phyloP scores from a whole-genome alignment of 805 yeast genomes.

The Tetrapisispora taiwanensis region DNA sequence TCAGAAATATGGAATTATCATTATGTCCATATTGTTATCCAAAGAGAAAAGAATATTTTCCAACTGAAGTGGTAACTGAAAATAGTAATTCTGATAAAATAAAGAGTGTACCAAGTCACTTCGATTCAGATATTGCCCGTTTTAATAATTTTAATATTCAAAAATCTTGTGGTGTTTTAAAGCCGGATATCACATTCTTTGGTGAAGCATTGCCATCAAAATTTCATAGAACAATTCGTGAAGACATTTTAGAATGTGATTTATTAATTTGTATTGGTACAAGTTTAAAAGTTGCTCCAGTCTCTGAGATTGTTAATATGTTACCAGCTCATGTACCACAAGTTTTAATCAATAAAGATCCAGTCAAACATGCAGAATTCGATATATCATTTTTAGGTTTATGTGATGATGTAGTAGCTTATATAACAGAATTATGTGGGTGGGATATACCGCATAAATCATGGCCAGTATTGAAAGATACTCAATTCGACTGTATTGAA shows the following conservation, averaged over 20 bases:
- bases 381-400: constrained; percentile 69
- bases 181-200: constrained; percentile 88
- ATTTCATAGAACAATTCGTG: constrained; percentile 48
- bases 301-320: constrained; percentile 69
- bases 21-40: constrained; percentile 57
- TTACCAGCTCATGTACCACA: constrained; percentile 65
- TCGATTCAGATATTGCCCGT: not conserved
- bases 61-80: constrained; percentile 7
- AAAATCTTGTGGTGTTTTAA: constrained; percentile 67
- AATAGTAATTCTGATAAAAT: not conserved
- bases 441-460: constrained; percentile 53
- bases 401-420: constrained; percentile 74
- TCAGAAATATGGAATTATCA: constrained; percentile 53
- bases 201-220: constrained; percentile 71
- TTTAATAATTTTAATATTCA: constrained; percentile 8
- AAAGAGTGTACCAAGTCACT: not conserved
- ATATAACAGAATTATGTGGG: constrained; percentile 44
- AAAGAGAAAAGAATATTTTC: constrained; percentile 31
- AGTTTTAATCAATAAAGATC: constrained; percentile 66
- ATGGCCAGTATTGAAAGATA: constrained; percentile 27
- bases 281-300: constrained; percentile 89
- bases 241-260: constrained; percentile 64
- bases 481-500: constrained; percentile 15
- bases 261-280: constrained; percentile 80
- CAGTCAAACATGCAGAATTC: constrained; percentile 65